These are phyloP conservation scores for Sarcomyxa edulis DNA, from an alignment of 768 basidiomycete species.

Conservation along the genomic window DNA sequence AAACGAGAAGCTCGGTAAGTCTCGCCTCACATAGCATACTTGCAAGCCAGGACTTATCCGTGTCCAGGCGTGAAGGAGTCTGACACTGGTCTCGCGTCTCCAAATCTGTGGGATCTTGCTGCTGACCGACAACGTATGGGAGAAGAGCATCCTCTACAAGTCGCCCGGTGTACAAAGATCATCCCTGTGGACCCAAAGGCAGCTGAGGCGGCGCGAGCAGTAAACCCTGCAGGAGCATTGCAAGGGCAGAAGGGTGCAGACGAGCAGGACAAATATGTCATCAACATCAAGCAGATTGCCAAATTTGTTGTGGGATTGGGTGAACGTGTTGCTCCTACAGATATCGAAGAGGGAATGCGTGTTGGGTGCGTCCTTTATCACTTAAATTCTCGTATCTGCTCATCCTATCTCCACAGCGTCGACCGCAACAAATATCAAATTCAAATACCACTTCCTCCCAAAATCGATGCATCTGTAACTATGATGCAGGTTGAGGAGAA, in stretches of 20 bases:
- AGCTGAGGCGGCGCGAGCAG: conserved; percentile 72
- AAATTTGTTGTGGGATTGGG: conserved; percentile 98
- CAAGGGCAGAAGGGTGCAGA: conserved; percentile 96
- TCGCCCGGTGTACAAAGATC: conserved; percentile 98
- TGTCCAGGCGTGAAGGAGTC: conserved; percentile 88
- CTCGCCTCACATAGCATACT: background rate
- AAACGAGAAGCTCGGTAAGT: conserved; percentile 91
- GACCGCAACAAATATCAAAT: conserved; percentile 98
- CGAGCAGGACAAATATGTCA: conserved; percentile 98
- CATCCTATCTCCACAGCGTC: conserved; percentile 47
- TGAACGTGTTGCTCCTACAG: conserved; percentile 93
- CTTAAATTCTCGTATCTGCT: background rate
- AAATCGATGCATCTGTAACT: conserved; percentile 98
- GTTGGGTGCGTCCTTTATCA: conserved; percentile 72
- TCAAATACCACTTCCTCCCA: conserved; percentile 96
- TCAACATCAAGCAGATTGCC: conserved; percentile 99
- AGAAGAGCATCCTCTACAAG: conserved; percentile 91
- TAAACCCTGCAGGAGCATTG: conserved; percentile 70
- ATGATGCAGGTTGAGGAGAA: conserved; percentile 99
- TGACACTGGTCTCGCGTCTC: conserved; percentile 94
- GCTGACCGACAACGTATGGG: conserved; percentile 90
- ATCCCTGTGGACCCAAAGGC: conserved; percentile 76
- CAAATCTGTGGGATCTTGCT: conserved; percentile 95
- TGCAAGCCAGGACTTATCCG: background rate
- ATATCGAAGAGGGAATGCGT: conserved; percentile 99